Base-by-base conservation (phyloP, 176 grass and related monocot species). In the Aegilops speltoides region DNA sequence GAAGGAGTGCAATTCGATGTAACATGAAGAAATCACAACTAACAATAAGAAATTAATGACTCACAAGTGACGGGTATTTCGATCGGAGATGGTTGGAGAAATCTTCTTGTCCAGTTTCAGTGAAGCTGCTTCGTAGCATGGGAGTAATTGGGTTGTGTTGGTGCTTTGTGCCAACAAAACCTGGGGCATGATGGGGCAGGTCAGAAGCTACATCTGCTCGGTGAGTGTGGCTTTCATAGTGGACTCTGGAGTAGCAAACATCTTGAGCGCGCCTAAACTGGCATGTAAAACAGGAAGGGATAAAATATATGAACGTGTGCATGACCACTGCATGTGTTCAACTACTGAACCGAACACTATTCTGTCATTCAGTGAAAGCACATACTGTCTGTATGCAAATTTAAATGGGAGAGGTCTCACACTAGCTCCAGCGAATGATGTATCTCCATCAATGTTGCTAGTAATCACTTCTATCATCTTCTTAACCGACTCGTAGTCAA, bases 31-130 rank as follows among this genome's bases (percentile, higher is more conserved):
- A 72, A 72, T 1, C 40, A n/a, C 36, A 41, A 24, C 36, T 41
- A 41, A 72, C 24, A 24, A 22, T 72, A 72, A 72, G 36, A 72
- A 71, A 72, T 24, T 41, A 72, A 14, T 22, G 69, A 72, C 69
- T 72, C 36, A 72, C 69, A 72, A 72, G 36, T 41, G 69, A 72
- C 10, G 69, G 69, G 69, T 72, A 72, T 41, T 72, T 72, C 36
- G 23, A 7, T 72, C 36, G 68, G 36, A 72, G 36, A 72, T 72
- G 68, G 68, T 72, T 72, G 69, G 36, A 72, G 36, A 72, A 41
- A 72, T 72, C 69, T 41, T 41, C 36, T 41, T 37, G 20, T 41
- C 69, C 69, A 72, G 36, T 72, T 38, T 72, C 19, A 12, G 36
- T 72, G 69, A 72, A 72, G 69, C 34, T 72, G 36, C 22, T 72